Conservation (phyloP, 2,329 filamentous ascomycete species). For the Claviceps spartinae region DNA sequence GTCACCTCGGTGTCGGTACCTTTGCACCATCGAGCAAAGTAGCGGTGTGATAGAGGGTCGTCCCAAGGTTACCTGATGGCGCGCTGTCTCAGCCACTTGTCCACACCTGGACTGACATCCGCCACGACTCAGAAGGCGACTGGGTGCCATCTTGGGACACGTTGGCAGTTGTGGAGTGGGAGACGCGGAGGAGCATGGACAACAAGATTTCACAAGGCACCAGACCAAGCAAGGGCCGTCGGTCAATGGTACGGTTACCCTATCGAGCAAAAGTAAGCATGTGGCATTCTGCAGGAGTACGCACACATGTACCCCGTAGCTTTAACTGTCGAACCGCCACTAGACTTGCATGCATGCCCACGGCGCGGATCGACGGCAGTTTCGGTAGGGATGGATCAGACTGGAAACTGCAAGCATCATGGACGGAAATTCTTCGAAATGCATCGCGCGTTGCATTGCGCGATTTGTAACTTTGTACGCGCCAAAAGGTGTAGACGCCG, state of each 20-base stretch:
- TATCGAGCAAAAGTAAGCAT: background rate
- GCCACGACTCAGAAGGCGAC: background rate
- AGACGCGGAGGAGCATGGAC: background rate
- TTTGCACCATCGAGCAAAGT: background rate
- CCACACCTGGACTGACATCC: background rate
- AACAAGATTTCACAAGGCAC: background rate
- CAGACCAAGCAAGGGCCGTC: background rate
- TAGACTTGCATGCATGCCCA: background rate
- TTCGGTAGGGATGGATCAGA: background rate
- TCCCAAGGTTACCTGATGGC: background rate
- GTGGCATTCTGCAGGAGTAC: background rate
- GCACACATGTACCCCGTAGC: no score
- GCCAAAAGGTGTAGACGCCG: background rate
- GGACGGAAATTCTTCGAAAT: background rate
- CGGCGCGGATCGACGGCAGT: background rate
- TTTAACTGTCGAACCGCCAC: background rate
- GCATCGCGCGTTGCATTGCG: background rate
- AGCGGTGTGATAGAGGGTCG: conserved; percentile 4
- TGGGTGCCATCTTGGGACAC: background rate
- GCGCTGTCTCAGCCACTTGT: conserved; percentile 6
- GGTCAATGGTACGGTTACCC: background rate
- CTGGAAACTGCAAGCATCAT: background rate
- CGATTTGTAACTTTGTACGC: background rate
- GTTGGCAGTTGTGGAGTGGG: background rate
- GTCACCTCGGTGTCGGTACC: background rate